phyloP scores from a whole-genome alignment of 2,329 filamentous ascomycete species.

The Ascochyta fabae region DNA sequence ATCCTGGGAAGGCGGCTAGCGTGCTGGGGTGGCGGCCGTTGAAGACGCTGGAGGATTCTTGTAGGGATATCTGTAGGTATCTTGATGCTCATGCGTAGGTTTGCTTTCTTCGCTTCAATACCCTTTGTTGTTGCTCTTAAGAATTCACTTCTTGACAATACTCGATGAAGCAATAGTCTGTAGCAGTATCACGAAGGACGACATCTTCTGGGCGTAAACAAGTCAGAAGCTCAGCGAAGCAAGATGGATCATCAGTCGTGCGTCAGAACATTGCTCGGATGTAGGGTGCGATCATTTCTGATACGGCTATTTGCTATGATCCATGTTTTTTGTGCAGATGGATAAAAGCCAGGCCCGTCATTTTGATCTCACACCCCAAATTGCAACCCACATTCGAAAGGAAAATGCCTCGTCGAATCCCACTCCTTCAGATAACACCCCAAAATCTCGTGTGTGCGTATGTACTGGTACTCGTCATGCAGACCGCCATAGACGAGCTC shows the following conservation, averaged over 20 bases:
- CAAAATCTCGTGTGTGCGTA: background rate
- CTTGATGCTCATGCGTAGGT: background rate
- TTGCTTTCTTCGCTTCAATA: too few species aligned
- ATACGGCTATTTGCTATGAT: background rate
- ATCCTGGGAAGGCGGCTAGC: background rate
- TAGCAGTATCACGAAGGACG: too few species aligned
- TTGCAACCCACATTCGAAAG: background rate
- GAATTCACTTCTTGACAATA: too few species aligned
- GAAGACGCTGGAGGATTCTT: conserved; percentile 11
- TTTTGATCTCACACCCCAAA: conserved; percentile 2
- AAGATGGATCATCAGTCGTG: background rate
- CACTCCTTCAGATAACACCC: background rate
- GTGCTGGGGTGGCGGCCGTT: background rate
- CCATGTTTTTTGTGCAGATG: background rate
- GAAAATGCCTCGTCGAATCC: conserved; percentile 1
- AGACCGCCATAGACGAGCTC: background rate
- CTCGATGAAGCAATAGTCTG: too few species aligned
- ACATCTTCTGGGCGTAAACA: too few species aligned
- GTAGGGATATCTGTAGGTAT: conserved; percentile 8
- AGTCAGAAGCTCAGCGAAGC: background rate
- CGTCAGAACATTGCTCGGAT: background rate
- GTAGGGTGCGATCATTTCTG: background rate
- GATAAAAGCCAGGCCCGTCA: background rate
- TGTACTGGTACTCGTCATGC: background rate
- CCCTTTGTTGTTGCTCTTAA: too few species aligned